A percentile compares a stretch with the other conserved stretches of the same genome.
Conservation (phyloP, 495 filamentous ascomycete genomes). For the Penicillium pancosmium region DNA sequence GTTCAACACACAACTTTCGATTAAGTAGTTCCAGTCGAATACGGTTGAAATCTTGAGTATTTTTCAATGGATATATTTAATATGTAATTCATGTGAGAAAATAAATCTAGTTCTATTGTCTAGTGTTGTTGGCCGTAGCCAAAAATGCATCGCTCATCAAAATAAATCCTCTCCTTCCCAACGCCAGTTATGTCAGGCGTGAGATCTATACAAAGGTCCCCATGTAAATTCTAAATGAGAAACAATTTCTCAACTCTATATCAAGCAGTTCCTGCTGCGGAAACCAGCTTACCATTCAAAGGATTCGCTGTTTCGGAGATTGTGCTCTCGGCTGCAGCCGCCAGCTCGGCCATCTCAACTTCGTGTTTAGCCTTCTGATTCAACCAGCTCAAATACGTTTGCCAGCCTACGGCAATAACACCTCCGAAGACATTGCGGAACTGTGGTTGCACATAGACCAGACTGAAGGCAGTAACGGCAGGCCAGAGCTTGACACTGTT, state of each 20-base stretch:
- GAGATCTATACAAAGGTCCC: background rate
- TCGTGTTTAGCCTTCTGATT: constrained; percentile 72
- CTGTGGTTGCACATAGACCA: constrained; percentile 77
- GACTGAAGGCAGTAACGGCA: constrained; percentile 82
- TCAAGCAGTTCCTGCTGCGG: constrained; percentile 33
- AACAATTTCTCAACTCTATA: background rate
- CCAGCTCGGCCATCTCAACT: constrained; percentile 40
- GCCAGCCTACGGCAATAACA: constrained; percentile 82
- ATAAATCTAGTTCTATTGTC: constrained; percentile 18
- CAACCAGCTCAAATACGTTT: constrained; percentile 83
- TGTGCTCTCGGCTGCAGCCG: constrained; percentile 18
- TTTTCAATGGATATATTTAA: background rate
- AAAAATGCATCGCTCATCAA: constrained; percentile 22
- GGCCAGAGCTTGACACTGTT: constrained; percentile 93
- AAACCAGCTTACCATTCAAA: constrained; percentile 13
- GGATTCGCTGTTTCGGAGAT: constrained; percentile 10
- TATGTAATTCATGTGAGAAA: background rate
- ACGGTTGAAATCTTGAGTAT: too few relatives aligned
- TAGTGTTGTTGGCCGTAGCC: constrained; percentile 22
- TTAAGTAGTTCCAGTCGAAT: background rate
- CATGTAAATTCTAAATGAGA: constrained; percentile 11
- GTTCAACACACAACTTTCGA: background rate
- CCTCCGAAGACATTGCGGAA: constrained; percentile 80
- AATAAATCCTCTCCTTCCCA: background rate
- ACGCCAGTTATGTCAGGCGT: constrained; percentile 9